Evolutionary conservation across 225 moss, liverwort and hornwort genomes (phyloP).

Genomic region (Straminergon stramineum): DNA sequence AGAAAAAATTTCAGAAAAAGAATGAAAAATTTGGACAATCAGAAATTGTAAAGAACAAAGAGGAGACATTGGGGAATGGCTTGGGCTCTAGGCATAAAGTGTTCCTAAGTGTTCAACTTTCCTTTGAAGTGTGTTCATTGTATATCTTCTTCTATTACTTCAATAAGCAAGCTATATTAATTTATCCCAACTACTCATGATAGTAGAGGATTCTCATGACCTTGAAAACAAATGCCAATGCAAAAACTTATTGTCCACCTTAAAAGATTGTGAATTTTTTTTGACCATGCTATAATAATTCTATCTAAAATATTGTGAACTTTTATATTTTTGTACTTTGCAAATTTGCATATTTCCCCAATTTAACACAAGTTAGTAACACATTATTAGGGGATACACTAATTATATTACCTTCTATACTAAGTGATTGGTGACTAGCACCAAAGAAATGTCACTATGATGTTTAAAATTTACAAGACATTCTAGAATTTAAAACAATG

Average conservation of each 20-base stretch:
- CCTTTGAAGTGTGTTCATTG: background rate
- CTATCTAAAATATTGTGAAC: background rate
- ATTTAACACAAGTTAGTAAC: background rate
- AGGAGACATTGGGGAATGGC: too few species aligned
- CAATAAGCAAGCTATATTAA: fast-evolving
- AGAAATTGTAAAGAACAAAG: too few species aligned
- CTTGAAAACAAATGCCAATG: fast-evolving
- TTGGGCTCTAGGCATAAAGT: too few species aligned
- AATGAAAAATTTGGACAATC: too few species aligned
- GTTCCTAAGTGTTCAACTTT: background rate
- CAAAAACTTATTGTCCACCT: background rate
- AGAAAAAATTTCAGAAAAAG: too few species aligned
- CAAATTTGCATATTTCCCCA: background rate
- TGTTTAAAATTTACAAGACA: background rate
- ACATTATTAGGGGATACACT: fast-evolving
- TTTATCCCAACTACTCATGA: background rate
- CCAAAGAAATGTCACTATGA: background rate
- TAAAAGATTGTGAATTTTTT: background rate
- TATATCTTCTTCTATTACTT: background rate
- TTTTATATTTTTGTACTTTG: background rate
- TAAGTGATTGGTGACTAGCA: too few species aligned
- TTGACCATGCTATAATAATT: background rate
- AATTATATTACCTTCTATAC: background rate
- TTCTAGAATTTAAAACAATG: background rate
- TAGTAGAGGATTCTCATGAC: fast-evolving